Percentiles rank a stretch among this genome's conserved stretches.
These are phyloP conservation scores for Diatrype stigma DNA, from an alignment of 2,329 filamentous ascomycete species.

Conservation along the genomic window DNA sequence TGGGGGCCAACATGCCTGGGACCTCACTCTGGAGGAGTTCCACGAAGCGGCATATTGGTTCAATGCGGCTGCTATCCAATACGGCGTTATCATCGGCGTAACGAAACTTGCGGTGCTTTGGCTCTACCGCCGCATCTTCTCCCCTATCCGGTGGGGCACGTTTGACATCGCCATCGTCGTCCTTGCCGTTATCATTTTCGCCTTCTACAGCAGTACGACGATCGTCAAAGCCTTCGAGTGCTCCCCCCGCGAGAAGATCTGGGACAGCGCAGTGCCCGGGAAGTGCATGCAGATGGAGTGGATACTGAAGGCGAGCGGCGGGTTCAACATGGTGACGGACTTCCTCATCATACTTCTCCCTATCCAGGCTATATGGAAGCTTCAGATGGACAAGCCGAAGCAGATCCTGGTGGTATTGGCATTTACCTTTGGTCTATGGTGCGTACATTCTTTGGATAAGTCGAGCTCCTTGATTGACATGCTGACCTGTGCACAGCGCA, in stretches of 20 bases:
- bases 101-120: conserved; percentile 16
- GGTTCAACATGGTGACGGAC: conserved; percentile 17
- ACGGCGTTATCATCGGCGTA: conserved; percentile 14
- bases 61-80: conserved; percentile 12
- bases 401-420: conserved; percentile 10
- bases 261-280: conserved; percentile 7
- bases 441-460: not conserved
- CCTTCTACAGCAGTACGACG: conserved; percentile 11
- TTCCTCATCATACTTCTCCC: conserved; percentile 15
- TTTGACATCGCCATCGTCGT: conserved; percentile 15
- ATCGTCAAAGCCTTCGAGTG: conserved; percentile 18
- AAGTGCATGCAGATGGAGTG: conserved; percentile 6
- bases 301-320: conserved; percentile 13
- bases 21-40: conserved; percentile 8
- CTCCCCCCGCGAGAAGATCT: conserved; percentile 12
- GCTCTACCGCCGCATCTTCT: conserved; percentile 19
- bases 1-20: conserved; percentile 14
- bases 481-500: conserved; percentile 6
- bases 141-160: conserved; percentile 9
- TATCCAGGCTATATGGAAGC: conserved; percentile 11
- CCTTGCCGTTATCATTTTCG: conserved; percentile 7
- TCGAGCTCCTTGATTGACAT: not conserved
- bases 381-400: conserved; percentile 13
- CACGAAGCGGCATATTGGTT: conserved; percentile 14
- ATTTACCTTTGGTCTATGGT: conserved; percentile 16